Conservation (phyloP, 345 rosid genomes). For the Microthlaspi erraticum region DNA sequence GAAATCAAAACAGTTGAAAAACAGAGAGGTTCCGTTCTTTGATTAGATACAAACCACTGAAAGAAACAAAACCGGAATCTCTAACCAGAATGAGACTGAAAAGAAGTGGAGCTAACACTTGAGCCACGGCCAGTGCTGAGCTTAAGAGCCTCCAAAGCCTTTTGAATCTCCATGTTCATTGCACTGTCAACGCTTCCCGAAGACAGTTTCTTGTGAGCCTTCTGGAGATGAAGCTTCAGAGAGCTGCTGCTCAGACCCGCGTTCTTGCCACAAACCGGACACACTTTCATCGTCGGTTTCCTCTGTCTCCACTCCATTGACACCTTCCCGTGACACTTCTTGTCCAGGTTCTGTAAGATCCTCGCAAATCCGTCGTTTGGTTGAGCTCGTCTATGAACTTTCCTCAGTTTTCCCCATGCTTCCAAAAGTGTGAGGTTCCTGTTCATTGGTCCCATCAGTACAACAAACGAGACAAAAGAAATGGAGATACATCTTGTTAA, state of each 20-base stretch:
- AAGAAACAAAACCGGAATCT: slow-evolving; percentile 23
- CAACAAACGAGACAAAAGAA: slow-evolving; percentile 19
- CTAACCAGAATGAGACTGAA: slow-evolving; percentile 57
- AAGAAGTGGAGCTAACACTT: slow-evolving; percentile 58
- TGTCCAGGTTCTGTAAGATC: slow-evolving; percentile 67
- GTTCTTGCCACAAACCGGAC: slow-evolving; percentile 92
- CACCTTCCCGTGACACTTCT: slow-evolving; percentile 70
- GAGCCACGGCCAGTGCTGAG: slow-evolving; percentile 67
- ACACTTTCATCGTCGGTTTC: slow-evolving; percentile 83
- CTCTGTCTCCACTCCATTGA: slow-evolving; percentile 98
- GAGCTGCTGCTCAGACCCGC: slow-evolving; percentile 97
- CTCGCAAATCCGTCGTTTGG: slow-evolving; percentile 96
- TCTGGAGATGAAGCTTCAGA: slow-evolving; percentile 90
- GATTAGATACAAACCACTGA: neutral
- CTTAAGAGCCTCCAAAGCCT: slow-evolving; percentile 82
- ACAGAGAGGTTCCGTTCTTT: too few relatives aligned
- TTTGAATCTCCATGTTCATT: slow-evolving; percentile 97
- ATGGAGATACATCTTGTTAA: neutral
- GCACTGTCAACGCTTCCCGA: slow-evolving; percentile 99
- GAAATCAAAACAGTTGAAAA: too few relatives aligned
- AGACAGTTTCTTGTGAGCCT: slow-evolving; percentile 81
- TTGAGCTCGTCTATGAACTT: slow-evolving; percentile 91
- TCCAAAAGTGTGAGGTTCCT: slow-evolving; percentile 75
- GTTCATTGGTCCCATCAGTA: slow-evolving; percentile 33
- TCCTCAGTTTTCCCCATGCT: slow-evolving; percentile 83